These are phyloP conservation scores for Quercus tomentella DNA, from an alignment of 331 rosid species.

Conservation along the genomic window DNA sequence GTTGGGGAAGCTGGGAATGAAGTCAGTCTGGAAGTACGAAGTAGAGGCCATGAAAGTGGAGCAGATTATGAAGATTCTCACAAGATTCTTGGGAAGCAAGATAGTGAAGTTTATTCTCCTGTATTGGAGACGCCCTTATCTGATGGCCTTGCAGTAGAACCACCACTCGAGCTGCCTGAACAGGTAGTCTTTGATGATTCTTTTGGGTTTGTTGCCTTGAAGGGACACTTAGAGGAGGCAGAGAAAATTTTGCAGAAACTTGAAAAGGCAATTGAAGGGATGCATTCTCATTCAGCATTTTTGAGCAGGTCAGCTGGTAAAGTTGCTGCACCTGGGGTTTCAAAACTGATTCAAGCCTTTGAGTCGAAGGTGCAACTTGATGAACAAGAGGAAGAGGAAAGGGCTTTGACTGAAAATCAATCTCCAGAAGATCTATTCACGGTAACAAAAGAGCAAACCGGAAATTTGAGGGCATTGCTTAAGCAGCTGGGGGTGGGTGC, in stretches of 20 bases:
- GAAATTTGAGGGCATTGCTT: constrained; percentile 53
- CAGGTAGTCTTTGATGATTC: constrained; percentile 44
- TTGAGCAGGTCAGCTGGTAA: constrained; percentile 39
- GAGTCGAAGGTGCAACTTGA: constrained; percentile 60
- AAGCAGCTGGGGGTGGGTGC: constrained; percentile 51
- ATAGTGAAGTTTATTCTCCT: constrained; percentile 8
- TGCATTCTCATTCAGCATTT: constrained; percentile 39
- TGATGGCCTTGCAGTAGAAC: constrained; percentile 23
- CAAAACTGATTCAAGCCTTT: constrained; percentile 82
- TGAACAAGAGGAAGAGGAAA: constrained; percentile 50
- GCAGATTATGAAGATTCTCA: constrained; percentile 30
- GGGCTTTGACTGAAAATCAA: constrained; percentile 31
- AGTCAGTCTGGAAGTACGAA: constrained; percentile 23
- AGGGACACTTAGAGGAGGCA: constrained; percentile 44
- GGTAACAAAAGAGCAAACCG: constrained; percentile 41
- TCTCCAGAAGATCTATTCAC: constrained; percentile 38
- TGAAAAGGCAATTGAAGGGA: constrained; percentile 55
- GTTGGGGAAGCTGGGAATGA: constrained; percentile 33
- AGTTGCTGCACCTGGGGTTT: constrained; percentile 47
- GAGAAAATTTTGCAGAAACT: constrained; percentile 52
- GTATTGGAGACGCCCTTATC: constrained; percentile 16
- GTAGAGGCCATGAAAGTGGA: constrained; percentile 31
- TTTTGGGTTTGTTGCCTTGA: constrained; percentile 49
- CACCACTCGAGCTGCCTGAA: constrained; percentile 29
- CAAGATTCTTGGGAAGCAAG: constrained; percentile 25